A percentile compares a stretch with the other conserved stretches of the same genome.
These are phyloP conservation scores for Pulveroboletus sp. DNA, from an alignment of 768 basidiomycete genomes.

Conservation along the genomic window DNA sequence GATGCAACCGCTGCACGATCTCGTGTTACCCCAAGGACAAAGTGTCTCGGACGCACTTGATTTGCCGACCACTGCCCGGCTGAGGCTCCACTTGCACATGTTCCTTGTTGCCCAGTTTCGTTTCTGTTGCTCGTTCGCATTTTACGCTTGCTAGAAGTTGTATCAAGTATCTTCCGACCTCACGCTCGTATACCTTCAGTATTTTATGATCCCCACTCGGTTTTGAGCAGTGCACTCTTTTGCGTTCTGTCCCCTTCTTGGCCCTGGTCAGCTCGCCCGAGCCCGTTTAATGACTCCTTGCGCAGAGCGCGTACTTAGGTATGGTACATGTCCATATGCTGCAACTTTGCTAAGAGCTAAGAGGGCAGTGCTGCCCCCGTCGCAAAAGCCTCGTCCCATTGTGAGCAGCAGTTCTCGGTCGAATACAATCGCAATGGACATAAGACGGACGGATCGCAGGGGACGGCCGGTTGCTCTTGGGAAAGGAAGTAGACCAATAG, in stretches of 20 bases:
- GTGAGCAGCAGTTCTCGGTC: neutral
- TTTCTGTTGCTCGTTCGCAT: conserved; percentile 8
- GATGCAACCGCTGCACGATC: conserved; percentile 49
- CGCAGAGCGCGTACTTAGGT: conserved; percentile 4
- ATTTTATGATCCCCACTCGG: conserved; percentile 25
- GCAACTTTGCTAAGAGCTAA: conserved; percentile 3
- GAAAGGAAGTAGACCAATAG: conserved; percentile 19
- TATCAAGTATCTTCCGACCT: conserved; percentile 18
- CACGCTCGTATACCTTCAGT: conserved; percentile 22
- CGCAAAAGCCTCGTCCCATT: no score
- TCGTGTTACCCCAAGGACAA: conserved; percentile 35
- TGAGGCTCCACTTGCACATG: neutral
- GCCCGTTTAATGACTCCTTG: conserved; percentile 18
- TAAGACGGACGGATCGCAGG: neutral
- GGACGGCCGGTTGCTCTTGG: conserved; percentile 17
- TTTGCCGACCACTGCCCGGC: neutral
- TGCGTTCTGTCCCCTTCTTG: conserved; percentile 11
- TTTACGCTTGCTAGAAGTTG: conserved; percentile 21
- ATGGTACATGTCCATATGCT: conserved; percentile 14
- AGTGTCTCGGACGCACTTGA: conserved; percentile 27
- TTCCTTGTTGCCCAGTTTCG: conserved; percentile 6
- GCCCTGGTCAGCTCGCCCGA: conserved; percentile 1
- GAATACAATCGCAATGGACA: neutral
- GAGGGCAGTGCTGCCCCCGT: no score
- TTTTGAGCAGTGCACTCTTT: conserved; percentile 11